A percentile compares a stretch with the other conserved stretches of the same genome.
These are phyloP conservation scores for Lactifluus echinatus DNA, from an alignment of 768 basidiomycete species.

Conservation along the genomic window DNA sequence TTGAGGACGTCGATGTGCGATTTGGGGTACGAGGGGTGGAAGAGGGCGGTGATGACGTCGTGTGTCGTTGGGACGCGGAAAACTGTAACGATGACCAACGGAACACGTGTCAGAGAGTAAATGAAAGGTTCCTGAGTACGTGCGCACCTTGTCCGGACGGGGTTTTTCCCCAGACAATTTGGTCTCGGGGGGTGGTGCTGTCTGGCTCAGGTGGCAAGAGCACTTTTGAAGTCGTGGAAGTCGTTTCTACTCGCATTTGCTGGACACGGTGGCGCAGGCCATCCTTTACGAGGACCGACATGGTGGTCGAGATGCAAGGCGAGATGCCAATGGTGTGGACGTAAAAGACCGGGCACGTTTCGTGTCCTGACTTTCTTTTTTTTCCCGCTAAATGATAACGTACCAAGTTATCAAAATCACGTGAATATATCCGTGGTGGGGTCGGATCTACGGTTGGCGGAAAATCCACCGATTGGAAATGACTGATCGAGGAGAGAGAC, in stretches of 20 bases:
- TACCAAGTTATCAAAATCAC: background rate
- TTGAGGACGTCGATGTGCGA: slow-evolving; percentile 86
- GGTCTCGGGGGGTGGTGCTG: slow-evolving; percentile 19
- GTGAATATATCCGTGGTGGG: no score
- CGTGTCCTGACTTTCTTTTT: background rate
- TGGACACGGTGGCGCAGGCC: slow-evolving; percentile 10
- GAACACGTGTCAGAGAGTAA: slow-evolving; percentile 6
- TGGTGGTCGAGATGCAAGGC: slow-evolving; percentile 8
- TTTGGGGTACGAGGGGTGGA: slow-evolving; percentile 76
- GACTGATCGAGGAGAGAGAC: background rate
- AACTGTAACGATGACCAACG: slow-evolving; percentile 38
- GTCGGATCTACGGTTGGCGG: no score
- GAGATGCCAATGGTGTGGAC: background rate
- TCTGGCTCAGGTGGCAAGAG: background rate
- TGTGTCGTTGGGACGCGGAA: slow-evolving; percentile 91
- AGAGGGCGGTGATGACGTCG: slow-evolving; percentile 78
- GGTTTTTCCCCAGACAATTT: slow-evolving; percentile 83
- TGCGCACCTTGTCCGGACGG: slow-evolving; percentile 64
- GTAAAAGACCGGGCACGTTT: background rate
- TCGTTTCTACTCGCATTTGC: background rate
- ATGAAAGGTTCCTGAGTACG: background rate
- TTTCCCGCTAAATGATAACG: background rate
- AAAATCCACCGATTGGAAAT: no score
- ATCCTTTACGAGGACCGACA: background rate
- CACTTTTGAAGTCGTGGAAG: background rate